Conservation (phyloP, 768 basidiomycete species). For the Butyriboletus loyo region DNA sequence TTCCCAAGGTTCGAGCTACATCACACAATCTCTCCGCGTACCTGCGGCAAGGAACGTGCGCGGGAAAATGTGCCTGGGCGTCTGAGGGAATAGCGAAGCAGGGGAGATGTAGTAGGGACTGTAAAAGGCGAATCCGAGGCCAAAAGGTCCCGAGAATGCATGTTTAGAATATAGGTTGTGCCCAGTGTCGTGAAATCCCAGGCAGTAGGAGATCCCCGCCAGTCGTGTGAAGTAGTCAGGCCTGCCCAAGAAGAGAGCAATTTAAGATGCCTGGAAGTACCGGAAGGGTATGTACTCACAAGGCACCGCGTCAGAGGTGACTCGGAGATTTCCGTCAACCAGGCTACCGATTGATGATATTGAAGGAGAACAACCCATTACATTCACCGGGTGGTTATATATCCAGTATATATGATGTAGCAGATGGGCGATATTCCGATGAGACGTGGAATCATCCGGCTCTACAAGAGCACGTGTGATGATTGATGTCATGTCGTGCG, state of each 20-base stretch:
- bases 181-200: constrained; percentile 5
- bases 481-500: constrained; percentile 43
- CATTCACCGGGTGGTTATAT: constrained; percentile 65
- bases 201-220: constrained; percentile 37
- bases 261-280: constrained; percentile 45
- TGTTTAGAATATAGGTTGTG: constrained; percentile 32
- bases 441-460: constrained; percentile 41
- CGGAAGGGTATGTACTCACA: constrained; percentile 47
- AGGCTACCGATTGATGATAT: constrained; percentile 77
- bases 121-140: constrained; percentile 40
- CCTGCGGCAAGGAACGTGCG: constrained; percentile 58
- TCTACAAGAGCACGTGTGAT: constrained; percentile 49
- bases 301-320: constrained; percentile 64
- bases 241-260: constrained; percentile 60
- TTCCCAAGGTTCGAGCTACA: constrained; percentile 42
- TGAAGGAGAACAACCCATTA: constrained; percentile 48
- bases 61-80: constrained; percentile 48
- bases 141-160: constrained; percentile 49
- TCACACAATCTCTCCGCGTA: constrained; percentile 57
- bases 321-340: constrained; percentile 71
- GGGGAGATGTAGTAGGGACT: constrained; percentile 65
- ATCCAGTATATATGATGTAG: constrained; percentile 62
- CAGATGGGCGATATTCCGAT: constrained; percentile 73
- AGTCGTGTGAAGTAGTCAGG: constrained; percentile 36
- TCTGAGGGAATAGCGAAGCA: constrained; percentile 39